A percentile compares a stretch with the other conserved stretches of the same genome.
These are phyloP conservation scores for Phlebiopsis gigantea DNA, from an alignment of 768 basidiomycete genomes.

Conservation along the genomic window DNA sequence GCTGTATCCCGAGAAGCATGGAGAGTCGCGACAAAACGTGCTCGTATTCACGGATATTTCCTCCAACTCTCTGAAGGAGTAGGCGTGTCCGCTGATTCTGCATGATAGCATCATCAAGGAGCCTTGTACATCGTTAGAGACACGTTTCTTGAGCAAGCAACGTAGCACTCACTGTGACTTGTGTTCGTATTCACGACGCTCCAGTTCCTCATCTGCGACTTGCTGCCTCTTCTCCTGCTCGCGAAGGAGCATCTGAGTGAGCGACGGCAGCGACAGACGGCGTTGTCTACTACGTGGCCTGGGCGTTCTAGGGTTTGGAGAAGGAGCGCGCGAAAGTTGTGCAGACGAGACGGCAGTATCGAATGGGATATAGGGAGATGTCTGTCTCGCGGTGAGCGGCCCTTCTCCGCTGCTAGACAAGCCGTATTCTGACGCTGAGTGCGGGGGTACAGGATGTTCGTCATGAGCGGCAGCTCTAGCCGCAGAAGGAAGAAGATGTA, in stretches of 20 bases:
- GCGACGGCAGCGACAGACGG: slow-evolving; percentile 32
- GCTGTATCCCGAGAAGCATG: slow-evolving; percentile 40
- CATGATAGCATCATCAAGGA: slow-evolving; percentile 50
- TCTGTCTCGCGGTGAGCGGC: slow-evolving; percentile 7
- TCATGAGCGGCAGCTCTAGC: background rate
- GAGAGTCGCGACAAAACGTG: slow-evolving; percentile 47
- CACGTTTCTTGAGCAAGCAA: background rate
- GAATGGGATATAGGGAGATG: background rate
- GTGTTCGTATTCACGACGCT: slow-evolving; percentile 52
- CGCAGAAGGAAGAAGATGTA: slow-evolving; percentile 5
- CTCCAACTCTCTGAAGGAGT: slow-evolving; percentile 60
- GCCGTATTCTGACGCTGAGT: background rate
- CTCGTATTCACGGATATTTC: slow-evolving; percentile 62
- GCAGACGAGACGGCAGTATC: background rate
- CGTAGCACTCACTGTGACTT: slow-evolving; percentile 44
- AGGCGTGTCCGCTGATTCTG: slow-evolving; percentile 70
- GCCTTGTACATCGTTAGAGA: slow-evolving; percentile 30
- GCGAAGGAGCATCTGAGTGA: slow-evolving; percentile 15
- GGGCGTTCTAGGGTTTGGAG: background rate
- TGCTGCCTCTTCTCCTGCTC: slow-evolving; percentile 31
- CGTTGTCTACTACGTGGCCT: slow-evolving; percentile 7
- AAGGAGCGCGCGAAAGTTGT: background rate
- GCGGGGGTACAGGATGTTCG: background rate
- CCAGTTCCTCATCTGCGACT: slow-evolving; percentile 42
- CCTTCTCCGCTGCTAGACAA: slow-evolving; percentile 9